phyloP scores from a whole-genome alignment of 73 alveolate species.

The Durusdinium trenchii region DNA sequence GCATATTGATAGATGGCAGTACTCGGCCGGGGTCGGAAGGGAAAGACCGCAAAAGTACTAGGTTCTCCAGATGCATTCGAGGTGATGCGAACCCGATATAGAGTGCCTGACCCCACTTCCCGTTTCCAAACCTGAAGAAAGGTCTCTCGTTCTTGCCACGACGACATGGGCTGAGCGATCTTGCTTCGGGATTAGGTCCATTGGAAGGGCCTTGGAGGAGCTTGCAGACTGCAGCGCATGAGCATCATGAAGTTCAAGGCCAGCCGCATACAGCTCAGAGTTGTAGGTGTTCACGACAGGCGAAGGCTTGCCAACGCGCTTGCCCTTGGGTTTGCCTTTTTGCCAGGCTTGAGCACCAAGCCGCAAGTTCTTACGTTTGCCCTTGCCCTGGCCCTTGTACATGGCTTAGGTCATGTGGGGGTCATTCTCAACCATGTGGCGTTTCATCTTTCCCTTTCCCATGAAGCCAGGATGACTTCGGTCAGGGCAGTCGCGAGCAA shows the following conservation, averaged over 20 bases:
- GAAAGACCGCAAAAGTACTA: too few species aligned
- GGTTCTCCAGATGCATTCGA: too few species aligned
- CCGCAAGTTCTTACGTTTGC: not conserved
- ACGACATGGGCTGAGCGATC: too few species aligned
- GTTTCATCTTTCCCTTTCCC: not conserved
- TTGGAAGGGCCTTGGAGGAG: too few species aligned
- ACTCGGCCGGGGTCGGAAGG: too few species aligned
- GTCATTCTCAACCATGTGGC: not conserved
- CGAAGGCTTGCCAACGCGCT: not conserved
- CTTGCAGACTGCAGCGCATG: too few species aligned
- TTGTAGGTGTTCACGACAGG: not conserved
- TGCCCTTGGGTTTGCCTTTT: constrained; percentile 2
- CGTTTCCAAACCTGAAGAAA: too few species aligned
- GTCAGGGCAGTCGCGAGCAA: not conserved
- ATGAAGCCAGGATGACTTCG: not conserved
- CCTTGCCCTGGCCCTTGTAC: constrained; percentile 13
- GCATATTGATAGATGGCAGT: too few species aligned
- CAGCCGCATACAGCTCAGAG: not conserved
- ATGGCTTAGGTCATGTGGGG: not conserved
- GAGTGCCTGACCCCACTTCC: too few species aligned
- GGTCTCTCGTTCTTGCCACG: too few species aligned
- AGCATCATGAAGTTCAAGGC: not conserved
- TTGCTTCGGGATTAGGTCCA: too few species aligned
- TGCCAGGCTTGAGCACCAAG: not conserved
- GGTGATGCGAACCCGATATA: too few species aligned